Evolutionary conservation across 2,329 filamentous ascomycete genomes (phyloP), one percentile per base, ranked within the genome.

Genomic region (Hymenoscyphus fraxineus): DNA sequence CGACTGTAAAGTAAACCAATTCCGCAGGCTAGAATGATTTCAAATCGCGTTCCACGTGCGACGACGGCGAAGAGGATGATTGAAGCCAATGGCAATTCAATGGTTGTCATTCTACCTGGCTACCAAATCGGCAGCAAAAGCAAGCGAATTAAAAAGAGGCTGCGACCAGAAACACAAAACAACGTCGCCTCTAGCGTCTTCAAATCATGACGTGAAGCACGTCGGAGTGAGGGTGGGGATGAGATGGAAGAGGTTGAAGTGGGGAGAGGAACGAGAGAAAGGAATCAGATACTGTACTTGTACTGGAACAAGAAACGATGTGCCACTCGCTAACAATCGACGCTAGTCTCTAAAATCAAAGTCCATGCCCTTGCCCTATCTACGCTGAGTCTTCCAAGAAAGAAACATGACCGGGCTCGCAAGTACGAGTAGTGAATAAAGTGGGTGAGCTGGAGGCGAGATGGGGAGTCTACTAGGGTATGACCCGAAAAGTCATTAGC

Each of bases 391-490:
- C 22, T 51, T 39, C 39, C 55, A 61, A 6, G 41, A 44, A 55
- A 58, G 44, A 51, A 27, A 10, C 19, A 6, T 9, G 44, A 51
- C 27, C 27, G n/a, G n/a, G n/a, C n/a, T 27, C 27, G 27, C 27
- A 27, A 51, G 44, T 7, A 6, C 27, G 3, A 51, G 44, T 7
- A 6, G 7, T 51, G 31, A 38, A 58, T 32, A 64, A 40, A 19
- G 31, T 32, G 44, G 16, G 16, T 27, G 27, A 27, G 27, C 27
- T 27, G 27, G 47, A 64, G 57, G 44, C 60, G 60, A 63, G 56
- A n/a, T n/a, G n/a, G n/a, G n/a, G n/a, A 64, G 63, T 60, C 57
- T 62, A 60, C 65, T 32, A 61, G 67, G 67, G 51, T 32, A 32
- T 44, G 13, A 47, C 47, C 66, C 22, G 47, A 61, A 68, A 63